Evolutionary conservation across 2,329 filamentous ascomycete genomes (phyloP).

Genomic region (Hysterium pulicare): DNA sequence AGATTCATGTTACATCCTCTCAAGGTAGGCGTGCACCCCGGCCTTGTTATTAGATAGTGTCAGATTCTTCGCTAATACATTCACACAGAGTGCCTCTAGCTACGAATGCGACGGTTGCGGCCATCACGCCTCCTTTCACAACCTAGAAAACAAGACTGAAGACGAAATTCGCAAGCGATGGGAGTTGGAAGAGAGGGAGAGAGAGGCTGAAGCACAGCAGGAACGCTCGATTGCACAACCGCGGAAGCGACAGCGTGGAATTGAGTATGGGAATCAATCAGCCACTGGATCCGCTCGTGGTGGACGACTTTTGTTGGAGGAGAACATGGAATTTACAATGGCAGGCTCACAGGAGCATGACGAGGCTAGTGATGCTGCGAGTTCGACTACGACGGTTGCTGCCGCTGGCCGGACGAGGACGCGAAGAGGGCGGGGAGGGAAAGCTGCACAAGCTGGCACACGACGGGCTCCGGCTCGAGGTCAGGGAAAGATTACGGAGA

Average conservation of each 20-base stretch:
- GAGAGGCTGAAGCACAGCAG: slow-evolving; percentile 14
- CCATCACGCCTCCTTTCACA: slow-evolving; percentile 55
- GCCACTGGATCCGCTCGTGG: background rate
- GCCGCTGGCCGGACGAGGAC: slow-evolving; percentile 4
- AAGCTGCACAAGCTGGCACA: slow-evolving; percentile 6
- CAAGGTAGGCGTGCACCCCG: slow-evolving; percentile 39
- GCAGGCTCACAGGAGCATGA: too few relatives aligned
- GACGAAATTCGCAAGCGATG: slow-evolving; percentile 47
- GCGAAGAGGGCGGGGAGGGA: slow-evolving; percentile 6
- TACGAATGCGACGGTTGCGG: slow-evolving; percentile 56
- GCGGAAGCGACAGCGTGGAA: slow-evolving; percentile 22
- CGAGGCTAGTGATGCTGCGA: slow-evolving; percentile 3
- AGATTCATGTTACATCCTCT: slow-evolving; percentile 58
- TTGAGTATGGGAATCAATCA: background rate
- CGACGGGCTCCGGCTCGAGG: slow-evolving; percentile 8
- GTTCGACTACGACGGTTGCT: background rate
- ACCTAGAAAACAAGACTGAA: slow-evolving; percentile 50
- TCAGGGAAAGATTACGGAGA: slow-evolving; percentile 18
- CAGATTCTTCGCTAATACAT: background rate
- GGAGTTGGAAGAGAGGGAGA: slow-evolving; percentile 38
- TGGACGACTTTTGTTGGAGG: background rate
- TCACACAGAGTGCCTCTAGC: slow-evolving; percentile 42
- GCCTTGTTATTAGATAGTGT: background rate
- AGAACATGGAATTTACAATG: background rate
- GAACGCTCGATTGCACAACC: slow-evolving; percentile 12